These are phyloP conservation scores for Inga oerstediana DNA, from an alignment of 306 rosid species.

Conservation along the genomic window DNA sequence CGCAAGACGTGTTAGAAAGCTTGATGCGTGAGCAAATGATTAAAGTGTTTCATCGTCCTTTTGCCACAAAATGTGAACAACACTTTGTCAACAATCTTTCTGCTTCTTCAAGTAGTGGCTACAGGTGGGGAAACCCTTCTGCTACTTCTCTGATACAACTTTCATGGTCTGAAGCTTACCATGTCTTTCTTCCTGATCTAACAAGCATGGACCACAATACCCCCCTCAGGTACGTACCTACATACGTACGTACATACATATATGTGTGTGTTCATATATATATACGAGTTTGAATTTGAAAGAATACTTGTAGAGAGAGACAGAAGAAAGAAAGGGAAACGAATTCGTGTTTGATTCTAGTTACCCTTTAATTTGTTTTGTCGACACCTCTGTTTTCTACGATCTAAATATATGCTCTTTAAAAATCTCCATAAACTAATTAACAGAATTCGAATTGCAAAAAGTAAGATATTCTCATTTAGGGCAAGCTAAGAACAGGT, in stretches of 20 bases:
- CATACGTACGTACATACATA: no score
- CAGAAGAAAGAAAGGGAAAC: background rate
- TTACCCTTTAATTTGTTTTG: background rate
- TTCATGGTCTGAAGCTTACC: slow-evolving; percentile 80
- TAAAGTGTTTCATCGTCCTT: slow-evolving; percentile 53
- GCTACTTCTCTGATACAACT: slow-evolving; percentile 54
- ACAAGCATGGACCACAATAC: slow-evolving; percentile 41
- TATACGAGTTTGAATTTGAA: background rate
- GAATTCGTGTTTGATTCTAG: background rate
- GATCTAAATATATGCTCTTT: background rate
- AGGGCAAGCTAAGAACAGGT: background rate
- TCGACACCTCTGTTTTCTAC: background rate
- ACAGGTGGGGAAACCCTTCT: slow-evolving; percentile 70
- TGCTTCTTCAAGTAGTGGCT: slow-evolving; percentile 35
- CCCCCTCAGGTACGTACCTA: slow-evolving; percentile 48
- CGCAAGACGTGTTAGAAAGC: slow-evolving; percentile 42
- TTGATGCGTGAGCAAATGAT: slow-evolving; percentile 47
- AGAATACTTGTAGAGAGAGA: background rate
- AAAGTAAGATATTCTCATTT: background rate
- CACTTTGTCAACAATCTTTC: slow-evolving; percentile 50
- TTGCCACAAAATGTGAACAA: slow-evolving; percentile 37
- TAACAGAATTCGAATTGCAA: background rate
- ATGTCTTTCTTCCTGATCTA: slow-evolving; percentile 49
- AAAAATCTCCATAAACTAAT: background rate
- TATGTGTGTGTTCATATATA: no score